Percentiles rank a stretch among this genome's conserved stretches.
phyloP scores from a whole-genome alignment of 768 basidiomycete species.

The Tylopilus rubrobrunneus region DNA sequence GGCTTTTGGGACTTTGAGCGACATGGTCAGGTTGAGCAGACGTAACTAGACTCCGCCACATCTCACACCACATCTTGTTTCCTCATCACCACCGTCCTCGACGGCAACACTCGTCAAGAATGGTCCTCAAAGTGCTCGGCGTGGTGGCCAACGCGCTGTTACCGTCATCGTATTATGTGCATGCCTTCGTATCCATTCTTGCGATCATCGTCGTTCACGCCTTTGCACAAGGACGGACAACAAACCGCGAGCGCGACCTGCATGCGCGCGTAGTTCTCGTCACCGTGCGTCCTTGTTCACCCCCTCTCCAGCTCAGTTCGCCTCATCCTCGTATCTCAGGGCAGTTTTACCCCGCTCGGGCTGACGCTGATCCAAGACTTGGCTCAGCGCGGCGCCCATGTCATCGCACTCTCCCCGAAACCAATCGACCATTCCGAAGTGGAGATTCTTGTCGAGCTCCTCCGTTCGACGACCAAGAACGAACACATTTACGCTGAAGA shows the following conservation, averaged over 20 bases:
- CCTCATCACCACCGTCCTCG: background rate
- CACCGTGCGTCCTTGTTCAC: constrained; percentile 46
- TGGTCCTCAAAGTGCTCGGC: constrained; percentile 53
- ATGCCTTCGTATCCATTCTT: constrained; percentile 43
- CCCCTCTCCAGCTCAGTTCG: background rate
- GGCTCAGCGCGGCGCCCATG: constrained; percentile 71
- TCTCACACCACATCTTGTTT: background rate
- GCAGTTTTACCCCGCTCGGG: constrained; percentile 71
- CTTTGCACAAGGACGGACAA: constrained; percentile 66
- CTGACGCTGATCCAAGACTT: constrained; percentile 62
- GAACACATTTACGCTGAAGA: constrained; percentile 77
- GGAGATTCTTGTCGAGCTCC: constrained; percentile 57
- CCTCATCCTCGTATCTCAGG: constrained; percentile 38
- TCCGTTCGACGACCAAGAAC: constrained; percentile 69
- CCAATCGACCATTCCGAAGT: constrained; percentile 47
- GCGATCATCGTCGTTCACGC: constrained; percentile 48
- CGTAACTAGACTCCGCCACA: constrained; percentile 9
- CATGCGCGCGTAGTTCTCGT: constrained; percentile 69
- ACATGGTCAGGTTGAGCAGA: constrained; percentile 49
- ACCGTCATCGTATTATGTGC: constrained; percentile 56
- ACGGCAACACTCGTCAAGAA: constrained; percentile 14
- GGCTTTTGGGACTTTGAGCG: constrained; percentile 89
- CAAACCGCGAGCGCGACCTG: constrained; percentile 68
- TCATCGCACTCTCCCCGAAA: constrained; percentile 68
- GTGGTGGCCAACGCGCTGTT: constrained; percentile 40